Percentiles rank a stretch among this genome's conserved stretches.
These are phyloP conservation scores for Metschnikowia chrysomelidarum DNA, from an alignment of 805 yeast species.

Conservation along the genomic window DNA sequence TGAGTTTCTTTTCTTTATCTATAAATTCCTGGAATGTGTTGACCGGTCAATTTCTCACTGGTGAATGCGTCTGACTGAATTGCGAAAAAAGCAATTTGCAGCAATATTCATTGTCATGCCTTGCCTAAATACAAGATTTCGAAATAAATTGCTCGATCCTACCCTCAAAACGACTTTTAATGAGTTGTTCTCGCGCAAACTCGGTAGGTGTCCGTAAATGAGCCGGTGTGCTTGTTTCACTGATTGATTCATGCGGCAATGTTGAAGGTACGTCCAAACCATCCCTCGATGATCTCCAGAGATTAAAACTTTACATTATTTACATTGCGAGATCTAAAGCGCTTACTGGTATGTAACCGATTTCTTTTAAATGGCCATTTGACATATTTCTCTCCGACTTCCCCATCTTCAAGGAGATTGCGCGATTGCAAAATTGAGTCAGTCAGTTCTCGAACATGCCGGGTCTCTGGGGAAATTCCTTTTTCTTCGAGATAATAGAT, in stretches of 20 bases:
- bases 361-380: not conserved
- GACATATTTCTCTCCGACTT: conserved; percentile 1
- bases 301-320: not conserved
- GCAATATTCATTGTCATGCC: not conserved
- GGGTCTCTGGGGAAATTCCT: not conserved
- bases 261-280: not conserved
- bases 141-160: no score
- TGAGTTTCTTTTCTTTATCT: not conserved
- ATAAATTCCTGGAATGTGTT: not conserved
- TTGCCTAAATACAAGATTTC: not conserved
- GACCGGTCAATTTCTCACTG: not conserved
- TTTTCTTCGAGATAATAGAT: not conserved
- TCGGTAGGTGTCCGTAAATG: not conserved
- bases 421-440: not conserved
- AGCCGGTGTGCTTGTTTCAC: conserved; percentile 1
- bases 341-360: not conserved
- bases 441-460: not conserved
- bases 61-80: no score
- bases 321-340: not conserved
- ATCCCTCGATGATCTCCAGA: not conserved
- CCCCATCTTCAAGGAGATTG: not conserved
- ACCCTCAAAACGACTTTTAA: not conserved
- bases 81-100: conserved; percentile 1
- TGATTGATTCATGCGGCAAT: not conserved
- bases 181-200: not conserved